Percentiles rank a stretch among this genome's conserved stretches.
These are phyloP conservation scores for Allium sativum DNA, from an alignment of 106 monocot genomes.

Conservation along the genomic window DNA sequence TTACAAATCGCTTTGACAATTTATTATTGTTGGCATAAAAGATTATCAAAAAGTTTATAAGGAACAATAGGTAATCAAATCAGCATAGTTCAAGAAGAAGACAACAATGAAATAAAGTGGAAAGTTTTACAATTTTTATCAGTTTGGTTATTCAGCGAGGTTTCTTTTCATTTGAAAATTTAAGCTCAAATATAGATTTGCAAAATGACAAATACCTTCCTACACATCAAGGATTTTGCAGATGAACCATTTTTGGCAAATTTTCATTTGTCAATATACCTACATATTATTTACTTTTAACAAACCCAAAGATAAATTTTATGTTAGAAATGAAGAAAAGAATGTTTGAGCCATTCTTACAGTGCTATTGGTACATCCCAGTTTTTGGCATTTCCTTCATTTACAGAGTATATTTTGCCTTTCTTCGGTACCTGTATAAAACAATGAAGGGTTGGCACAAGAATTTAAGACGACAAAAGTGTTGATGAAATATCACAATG, in stretches of 20 bases:
- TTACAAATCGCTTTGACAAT: too few species aligned
- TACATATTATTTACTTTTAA: slow-evolving; percentile 12
- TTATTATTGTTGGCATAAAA: too few species aligned
- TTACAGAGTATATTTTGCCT: slow-evolving; percentile 95
- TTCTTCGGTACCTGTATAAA: slow-evolving; percentile 76
- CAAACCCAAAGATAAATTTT: background rate
- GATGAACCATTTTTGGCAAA: slow-evolving; percentile 75
- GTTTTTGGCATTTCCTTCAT: slow-evolving; percentile 98
- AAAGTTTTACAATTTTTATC: too few species aligned
- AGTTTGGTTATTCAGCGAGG: too few species aligned
- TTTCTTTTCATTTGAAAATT: too few species aligned
- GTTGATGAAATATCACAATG: too few species aligned
- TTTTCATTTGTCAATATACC: slow-evolving; percentile 93
- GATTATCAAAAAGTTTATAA: background rate
- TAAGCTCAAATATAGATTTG: background rate
- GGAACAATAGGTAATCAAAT: background rate
- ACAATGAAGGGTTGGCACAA: background rate
- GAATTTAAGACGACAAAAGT: too few species aligned
- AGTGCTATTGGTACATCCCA: slow-evolving; percentile 88
- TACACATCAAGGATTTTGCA: slow-evolving; percentile 85
- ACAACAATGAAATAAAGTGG: too few species aligned
- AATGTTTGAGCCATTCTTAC: slow-evolving; percentile 23
- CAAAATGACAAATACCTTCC: slow-evolving; percentile 51
- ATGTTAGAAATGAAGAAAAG: too few species aligned
- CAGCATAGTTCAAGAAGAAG: too few species aligned